Conservation (phyloP, 441 rosid genomes). For the Heliophila coronopifolia region DNA sequence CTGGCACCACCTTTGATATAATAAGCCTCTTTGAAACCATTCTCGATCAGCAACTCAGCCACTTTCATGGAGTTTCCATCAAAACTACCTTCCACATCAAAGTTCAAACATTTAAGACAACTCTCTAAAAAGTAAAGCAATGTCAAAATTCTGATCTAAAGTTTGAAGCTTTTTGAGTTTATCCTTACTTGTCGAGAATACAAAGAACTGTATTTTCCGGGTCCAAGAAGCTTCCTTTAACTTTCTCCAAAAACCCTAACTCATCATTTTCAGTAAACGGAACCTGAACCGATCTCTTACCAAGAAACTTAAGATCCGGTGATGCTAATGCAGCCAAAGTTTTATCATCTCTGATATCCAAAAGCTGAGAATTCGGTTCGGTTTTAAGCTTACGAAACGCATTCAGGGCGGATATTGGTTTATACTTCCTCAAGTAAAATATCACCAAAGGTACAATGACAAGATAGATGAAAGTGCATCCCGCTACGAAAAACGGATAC, state of each 20-base stretch:
- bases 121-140: no score
- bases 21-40: slow-evolving; percentile 77
- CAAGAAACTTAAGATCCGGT: slow-evolving; percentile 52
- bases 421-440: slow-evolving; percentile 59
- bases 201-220: slow-evolving; percentile 45
- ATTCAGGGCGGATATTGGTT: slow-evolving; percentile 47
- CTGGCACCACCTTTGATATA: slow-evolving; percentile 71
- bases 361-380: slow-evolving; percentile 55
- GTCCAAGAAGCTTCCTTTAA: slow-evolving; percentile 37
- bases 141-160: no score
- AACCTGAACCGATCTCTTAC: slow-evolving; percentile 48
- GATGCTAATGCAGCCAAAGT: slow-evolving; percentile 53
- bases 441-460: slow-evolving; percentile 49
- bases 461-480: slow-evolving; percentile 76
- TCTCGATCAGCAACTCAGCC: slow-evolving; percentile 48
- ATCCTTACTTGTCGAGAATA: slow-evolving; percentile 50
- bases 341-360: slow-evolving; percentile 67
- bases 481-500: slow-evolving; percentile 80
- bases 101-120: slow-evolving; percentile 8
- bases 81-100: slow-evolving; percentile 54
- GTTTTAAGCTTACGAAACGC: slow-evolving; percentile 68
- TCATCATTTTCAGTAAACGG: slow-evolving; percentile 47
- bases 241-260: slow-evolving; percentile 40
- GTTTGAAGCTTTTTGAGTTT: background rate
- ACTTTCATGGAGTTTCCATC: slow-evolving; percentile 55